These are phyloP conservation scores for Annulohypoxylon nitens DNA, from an alignment of 495 filamentous ascomycete genomes.

Conservation along the genomic window DNA sequence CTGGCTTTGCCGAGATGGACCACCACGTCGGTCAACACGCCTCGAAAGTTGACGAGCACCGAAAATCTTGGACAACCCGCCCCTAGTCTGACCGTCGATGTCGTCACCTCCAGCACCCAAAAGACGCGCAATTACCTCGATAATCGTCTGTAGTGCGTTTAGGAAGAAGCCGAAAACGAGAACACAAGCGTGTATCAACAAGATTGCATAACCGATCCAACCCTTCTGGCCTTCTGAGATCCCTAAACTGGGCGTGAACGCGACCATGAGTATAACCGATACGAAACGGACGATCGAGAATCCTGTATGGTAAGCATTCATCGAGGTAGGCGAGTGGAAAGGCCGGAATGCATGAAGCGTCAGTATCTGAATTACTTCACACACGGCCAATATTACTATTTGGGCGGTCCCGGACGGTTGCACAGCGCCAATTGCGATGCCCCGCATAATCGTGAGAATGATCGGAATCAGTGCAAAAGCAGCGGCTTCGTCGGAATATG, in stretches of 20 bases:
- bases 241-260: slow-evolving; percentile 86
- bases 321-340: slow-evolving; percentile 92
- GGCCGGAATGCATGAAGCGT: slow-evolving; percentile 91
- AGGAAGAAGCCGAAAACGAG: slow-evolving; percentile 94
- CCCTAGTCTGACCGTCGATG: slow-evolving; percentile 76
- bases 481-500: slow-evolving; percentile 87
- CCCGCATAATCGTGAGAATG: slow-evolving; percentile 84
- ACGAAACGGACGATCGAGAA: slow-evolving; percentile 84
- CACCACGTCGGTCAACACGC: slow-evolving; percentile 72
- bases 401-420: slow-evolving; percentile 95
- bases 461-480: slow-evolving; percentile 90
- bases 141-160: slow-evolving; percentile 88
- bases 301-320: slow-evolving; percentile 93
- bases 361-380: slow-evolving; percentile 91
- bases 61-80: slow-evolving; percentile 91
- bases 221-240: slow-evolving; percentile 82
- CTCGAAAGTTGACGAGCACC: slow-evolving; percentile 92
- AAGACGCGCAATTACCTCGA: slow-evolving; percentile 85
- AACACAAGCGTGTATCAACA: slow-evolving; percentile 86
- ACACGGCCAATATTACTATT: slow-evolving; percentile 89
- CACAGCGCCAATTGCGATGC: slow-evolving; percentile 89
- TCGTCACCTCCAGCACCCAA: slow-evolving; percentile 84
- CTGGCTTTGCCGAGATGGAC: slow-evolving; percentile 77
- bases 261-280: slow-evolving; percentile 83
- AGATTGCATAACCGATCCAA: slow-evolving; percentile 95